Conservation (phyloP, 768 basidiomycete species). For the Fomitopsis pulvina region DNA sequence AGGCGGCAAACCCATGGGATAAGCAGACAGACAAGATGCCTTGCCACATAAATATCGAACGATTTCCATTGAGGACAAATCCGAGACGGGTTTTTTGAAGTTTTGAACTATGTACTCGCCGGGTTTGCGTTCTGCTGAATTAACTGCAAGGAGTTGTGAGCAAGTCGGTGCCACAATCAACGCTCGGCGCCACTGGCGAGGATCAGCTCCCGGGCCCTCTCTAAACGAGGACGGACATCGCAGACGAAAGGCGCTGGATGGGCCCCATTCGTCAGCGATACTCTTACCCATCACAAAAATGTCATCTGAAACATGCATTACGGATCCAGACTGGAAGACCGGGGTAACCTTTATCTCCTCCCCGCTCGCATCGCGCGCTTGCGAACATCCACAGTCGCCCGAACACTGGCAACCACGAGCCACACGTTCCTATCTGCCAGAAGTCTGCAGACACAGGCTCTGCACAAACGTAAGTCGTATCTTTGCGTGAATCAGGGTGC, state of each 20-base stretch:
- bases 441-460: constrained; percentile 48
- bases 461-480: constrained; percentile 13
- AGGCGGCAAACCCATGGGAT: too few species aligned
- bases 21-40: too few species aligned
- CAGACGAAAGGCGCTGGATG: constrained; percentile 5
- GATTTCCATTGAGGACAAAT: too few species aligned
- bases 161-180: too few species aligned
- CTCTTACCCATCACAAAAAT: not conserved
- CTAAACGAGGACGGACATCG: constrained; percentile 3
- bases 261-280: not conserved
- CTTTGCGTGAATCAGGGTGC: too few species aligned
- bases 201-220: not conserved
- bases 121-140: too few species aligned
- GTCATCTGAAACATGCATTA: constrained; percentile 33
- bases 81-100: too few species aligned
- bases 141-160: too few species aligned
- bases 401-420: constrained; percentile 36
- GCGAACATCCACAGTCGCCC: constrained; percentile 39
- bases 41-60: too few species aligned
- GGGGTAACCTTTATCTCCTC: constrained; percentile 30
- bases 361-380: constrained; percentile 37
- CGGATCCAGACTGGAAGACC: constrained; percentile 36
- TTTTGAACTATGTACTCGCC: too few species aligned
- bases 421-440: constrained; percentile 44
- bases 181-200: too few species aligned